Evolutionary conservation across 2,329 filamentous ascomycete genomes (phyloP).

Genomic region (Fusarium nygamai): DNA sequence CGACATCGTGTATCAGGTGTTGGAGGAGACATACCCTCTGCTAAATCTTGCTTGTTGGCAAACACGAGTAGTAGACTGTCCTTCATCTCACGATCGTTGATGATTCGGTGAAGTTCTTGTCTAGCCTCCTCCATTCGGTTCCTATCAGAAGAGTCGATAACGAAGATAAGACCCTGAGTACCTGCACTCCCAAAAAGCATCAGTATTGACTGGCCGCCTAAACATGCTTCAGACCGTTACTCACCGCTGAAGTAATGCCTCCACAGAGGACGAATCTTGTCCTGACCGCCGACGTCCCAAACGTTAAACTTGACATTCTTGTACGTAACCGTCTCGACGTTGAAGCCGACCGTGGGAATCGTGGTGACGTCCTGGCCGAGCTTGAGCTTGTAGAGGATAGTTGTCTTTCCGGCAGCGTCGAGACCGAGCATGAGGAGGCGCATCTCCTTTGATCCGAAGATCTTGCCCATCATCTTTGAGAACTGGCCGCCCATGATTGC

Average conservation of each 20-base stretch:
- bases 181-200: conserved; percentile 60
- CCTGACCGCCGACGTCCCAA: conserved; percentile 98
- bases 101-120: conserved; percentile 94
- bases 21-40: conserved; percentile 66
- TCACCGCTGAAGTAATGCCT: conserved; percentile 92
- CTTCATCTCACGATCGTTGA: conserved; percentile 98
- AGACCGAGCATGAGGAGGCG: conserved; percentile 97
- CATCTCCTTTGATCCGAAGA: conserved; percentile 99
- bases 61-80: conserved; percentile 94
- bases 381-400: conserved; percentile 99
- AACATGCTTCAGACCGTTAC: conserved; percentile 28
- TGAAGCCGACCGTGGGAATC: conserved; percentile 98
- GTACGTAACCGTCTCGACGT: conserved; percentile 98
- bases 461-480: conserved; percentile 97
- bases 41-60: conserved; percentile 98
- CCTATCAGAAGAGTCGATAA: conserved; percentile 94
- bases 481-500: conserved; percentile 87
- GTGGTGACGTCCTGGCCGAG: conserved; percentile 98
- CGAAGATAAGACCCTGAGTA: conserved; percentile 98
- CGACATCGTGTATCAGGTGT: too few relatives aligned
- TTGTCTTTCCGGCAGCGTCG: conserved; percentile 98
- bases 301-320: conserved; percentile 99
- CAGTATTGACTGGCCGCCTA: background rate
- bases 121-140: conserved; percentile 91
- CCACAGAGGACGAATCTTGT: conserved; percentile 98